phyloP scores from a whole-genome alignment of 164 flowering plant genomes.

The Dillenia suffruticosa region DNA sequence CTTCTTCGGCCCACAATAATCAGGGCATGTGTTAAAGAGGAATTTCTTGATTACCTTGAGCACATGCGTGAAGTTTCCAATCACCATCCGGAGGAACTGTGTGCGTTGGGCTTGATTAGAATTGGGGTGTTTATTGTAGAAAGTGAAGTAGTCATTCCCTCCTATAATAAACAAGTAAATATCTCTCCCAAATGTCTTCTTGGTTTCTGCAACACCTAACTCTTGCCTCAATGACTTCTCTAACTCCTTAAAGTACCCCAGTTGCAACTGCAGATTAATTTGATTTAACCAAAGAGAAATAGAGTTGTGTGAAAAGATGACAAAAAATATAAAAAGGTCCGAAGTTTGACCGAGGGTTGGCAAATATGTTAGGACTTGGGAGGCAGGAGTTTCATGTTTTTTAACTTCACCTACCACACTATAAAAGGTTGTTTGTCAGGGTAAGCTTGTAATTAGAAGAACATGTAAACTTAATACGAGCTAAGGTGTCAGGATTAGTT shows the following conservation, averaged over 20 bases:
- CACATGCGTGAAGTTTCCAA: conserved; percentile 11
- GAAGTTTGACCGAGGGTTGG: no score
- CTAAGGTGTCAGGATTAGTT: conserved; percentile 7
- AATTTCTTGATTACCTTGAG: conserved; percentile 9
- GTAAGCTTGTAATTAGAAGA: no score
- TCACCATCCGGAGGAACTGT: conserved; percentile 3
- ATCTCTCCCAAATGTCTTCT: conserved; percentile 4
- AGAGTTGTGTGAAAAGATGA: no score
- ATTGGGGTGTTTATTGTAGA: conserved; percentile 5
- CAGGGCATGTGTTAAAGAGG: no score
- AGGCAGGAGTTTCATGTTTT: no score
- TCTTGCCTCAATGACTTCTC: conserved; percentile 7
- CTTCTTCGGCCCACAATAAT: no score
- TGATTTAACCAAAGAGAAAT: not conserved
- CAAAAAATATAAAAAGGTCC: no score
- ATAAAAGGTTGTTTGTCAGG: no score
- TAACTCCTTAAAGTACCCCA: conserved; percentile 15
- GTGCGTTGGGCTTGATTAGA: not conserved
- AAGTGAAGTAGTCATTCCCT: conserved; percentile 15
- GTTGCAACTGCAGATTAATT: conserved; percentile 11
- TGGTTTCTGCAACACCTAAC: conserved; percentile 11
- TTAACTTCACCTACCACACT: no score
- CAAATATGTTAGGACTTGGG: no score
- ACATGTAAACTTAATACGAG: not conserved
- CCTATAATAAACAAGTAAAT: conserved; percentile 29